These are phyloP conservation scores for Zygnema cylindricum DNA, from an alignment of 139 green algal species.

Conservation along the genomic window DNA sequence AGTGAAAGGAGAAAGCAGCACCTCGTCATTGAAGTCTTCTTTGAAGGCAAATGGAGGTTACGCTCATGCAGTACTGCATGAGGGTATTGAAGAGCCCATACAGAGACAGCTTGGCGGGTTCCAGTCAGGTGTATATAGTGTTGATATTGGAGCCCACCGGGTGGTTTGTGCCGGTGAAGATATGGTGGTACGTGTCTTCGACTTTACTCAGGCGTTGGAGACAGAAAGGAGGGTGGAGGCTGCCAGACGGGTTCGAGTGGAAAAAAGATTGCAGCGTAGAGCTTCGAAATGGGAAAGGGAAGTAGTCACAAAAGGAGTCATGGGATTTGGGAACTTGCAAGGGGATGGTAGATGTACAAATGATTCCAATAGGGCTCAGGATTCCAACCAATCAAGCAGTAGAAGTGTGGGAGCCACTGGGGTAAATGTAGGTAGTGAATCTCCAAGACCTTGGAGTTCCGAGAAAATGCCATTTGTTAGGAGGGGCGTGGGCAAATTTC, in stretches of 20 bases:
- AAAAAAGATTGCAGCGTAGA: neutral
- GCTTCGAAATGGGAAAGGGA: neutral
- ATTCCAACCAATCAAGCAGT: neutral
- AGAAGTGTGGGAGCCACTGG: neutral
- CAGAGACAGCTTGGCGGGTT: constrained; percentile 26
- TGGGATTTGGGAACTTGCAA: neutral
- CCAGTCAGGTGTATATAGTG: neutral
- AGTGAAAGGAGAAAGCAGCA: neutral
- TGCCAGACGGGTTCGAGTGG: constrained; percentile 7
- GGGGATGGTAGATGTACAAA: too few species aligned
- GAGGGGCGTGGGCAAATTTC: neutral
- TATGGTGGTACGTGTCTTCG: constrained; percentile 32
- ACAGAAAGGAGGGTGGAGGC: constrained; percentile 35
- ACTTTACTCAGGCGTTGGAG: constrained; percentile 42
- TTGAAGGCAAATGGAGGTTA: neutral
- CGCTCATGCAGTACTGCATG: neutral
- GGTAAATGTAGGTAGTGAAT: neutral
- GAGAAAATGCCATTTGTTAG: neutral
- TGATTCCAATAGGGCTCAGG: too few species aligned
- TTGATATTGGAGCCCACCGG: constrained; percentile 31
- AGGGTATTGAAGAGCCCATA: constrained; percentile 15
- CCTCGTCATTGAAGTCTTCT: neutral
- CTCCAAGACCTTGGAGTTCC: neutral
- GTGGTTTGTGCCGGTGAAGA: constrained; percentile 39
- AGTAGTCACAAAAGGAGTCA: neutral